Evolutionary conservation across 2,329 filamentous ascomycete species (phyloP).

Genomic region (Colletotrichum endophyticum): DNA sequence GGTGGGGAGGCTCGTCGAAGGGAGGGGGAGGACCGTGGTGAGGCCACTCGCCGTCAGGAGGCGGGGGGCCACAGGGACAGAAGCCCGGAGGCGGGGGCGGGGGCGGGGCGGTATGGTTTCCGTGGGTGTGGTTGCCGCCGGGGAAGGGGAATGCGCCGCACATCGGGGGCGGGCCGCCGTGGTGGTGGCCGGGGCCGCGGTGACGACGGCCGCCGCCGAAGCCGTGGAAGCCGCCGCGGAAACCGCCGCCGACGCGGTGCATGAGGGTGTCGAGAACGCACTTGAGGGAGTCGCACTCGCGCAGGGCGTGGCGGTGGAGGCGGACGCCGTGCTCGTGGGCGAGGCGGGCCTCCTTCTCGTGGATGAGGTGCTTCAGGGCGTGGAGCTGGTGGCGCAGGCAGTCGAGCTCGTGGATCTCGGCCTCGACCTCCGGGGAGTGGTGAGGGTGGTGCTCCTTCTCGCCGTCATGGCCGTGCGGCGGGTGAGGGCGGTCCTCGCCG

Average conservation of each 20-base stretch:
- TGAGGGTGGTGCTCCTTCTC: constrained; percentile 11
- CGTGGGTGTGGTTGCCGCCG: constrained; percentile 27
- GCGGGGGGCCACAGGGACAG: constrained; percentile 33
- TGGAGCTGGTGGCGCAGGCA: constrained; percentile 44
- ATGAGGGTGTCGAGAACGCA: constrained; percentile 47
- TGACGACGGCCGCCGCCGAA: not conserved
- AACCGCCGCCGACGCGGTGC: constrained; percentile 38
- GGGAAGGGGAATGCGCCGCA: constrained; percentile 25
- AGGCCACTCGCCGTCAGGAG: constrained; percentile 23
- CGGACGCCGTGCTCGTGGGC: constrained; percentile 36
- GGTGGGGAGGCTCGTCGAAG: constrained; percentile 16
- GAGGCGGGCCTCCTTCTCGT: constrained; percentile 44
- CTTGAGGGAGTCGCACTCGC: constrained; percentile 44
- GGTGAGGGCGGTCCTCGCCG: not conserved
- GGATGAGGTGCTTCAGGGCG: constrained; percentile 47
- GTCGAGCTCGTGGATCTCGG: constrained; percentile 49
- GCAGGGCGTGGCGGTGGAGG: constrained; percentile 23
- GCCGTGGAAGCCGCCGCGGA: constrained; percentile 1
- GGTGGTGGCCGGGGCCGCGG: not conserved
- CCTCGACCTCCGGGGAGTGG: constrained; percentile 37
- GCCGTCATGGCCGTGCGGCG: not conserved
- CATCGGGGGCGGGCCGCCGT: not conserved
- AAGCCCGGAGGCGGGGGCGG: constrained; percentile 28
- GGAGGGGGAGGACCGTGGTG: constrained; percentile 25
- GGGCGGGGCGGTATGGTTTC: constrained; percentile 26